These are phyloP conservation scores for Ceratobasidium sp. DNA, from an alignment of 1,284 basidiomycete species.

Conservation along the genomic window DNA sequence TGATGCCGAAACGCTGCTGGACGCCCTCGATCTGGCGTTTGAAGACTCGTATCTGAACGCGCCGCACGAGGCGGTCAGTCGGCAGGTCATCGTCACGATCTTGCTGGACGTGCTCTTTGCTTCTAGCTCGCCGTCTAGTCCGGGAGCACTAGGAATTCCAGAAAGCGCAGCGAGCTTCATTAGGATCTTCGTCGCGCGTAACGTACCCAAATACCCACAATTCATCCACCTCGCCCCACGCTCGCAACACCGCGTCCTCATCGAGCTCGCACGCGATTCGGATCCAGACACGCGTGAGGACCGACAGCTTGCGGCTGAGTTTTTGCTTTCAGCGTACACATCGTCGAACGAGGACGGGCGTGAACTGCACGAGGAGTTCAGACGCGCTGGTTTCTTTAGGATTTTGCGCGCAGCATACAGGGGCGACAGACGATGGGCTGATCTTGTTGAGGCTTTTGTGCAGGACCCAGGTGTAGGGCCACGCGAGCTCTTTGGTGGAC, in stretches of 20 bases:
- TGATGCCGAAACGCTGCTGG: constrained; percentile 94
- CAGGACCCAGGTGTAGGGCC: constrained; percentile 76
- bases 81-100: constrained; percentile 86
- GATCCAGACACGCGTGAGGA: constrained; percentile 86
- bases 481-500: constrained; percentile 69
- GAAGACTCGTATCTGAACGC: constrained; percentile 94
- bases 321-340: constrained; percentile 90
- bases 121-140: constrained; percentile 56
- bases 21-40: constrained; percentile 93
- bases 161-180: constrained; percentile 81
- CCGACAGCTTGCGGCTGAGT: constrained; percentile 94
- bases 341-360: constrained; percentile 82
- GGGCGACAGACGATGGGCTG: constrained; percentile 79
- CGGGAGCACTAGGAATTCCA: constrained; percentile 56
- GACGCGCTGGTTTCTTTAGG: constrained; percentile 87
- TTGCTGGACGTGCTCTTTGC: constrained; percentile 79
- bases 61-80: constrained; percentile 70
- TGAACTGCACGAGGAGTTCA: constrained; percentile 74
- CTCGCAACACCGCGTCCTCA: constrained; percentile 78
- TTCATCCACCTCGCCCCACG: constrained; percentile 79
- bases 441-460: constrained; percentile 77
- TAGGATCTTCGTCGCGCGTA: constrained; percentile 95
- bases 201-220: constrained; percentile 96
- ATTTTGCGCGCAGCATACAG: constrained; percentile 86
- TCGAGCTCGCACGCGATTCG: constrained; percentile 77